These are phyloP conservation scores for Exophiala sp. DNA, from an alignment of 2,329 filamentous ascomycete species.

Conservation along the genomic window DNA sequence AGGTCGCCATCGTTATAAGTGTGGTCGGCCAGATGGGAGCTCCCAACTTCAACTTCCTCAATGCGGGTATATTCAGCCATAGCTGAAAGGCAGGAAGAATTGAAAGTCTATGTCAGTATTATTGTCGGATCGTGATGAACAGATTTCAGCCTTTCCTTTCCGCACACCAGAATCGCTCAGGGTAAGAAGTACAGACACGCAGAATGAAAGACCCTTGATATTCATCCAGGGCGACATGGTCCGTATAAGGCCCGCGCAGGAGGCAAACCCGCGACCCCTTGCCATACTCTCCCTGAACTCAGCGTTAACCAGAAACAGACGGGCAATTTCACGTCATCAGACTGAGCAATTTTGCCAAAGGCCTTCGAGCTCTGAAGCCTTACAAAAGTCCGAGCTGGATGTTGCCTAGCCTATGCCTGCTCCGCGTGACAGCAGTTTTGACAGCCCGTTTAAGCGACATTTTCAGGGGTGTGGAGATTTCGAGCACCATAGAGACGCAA, in stretches of 20 bases:
- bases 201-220: too few relatives aligned
- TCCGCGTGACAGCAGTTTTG: too few relatives aligned
- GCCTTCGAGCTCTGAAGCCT: not conserved
- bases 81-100: not conserved
- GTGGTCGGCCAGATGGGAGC: not conserved
- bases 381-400: not conserved
- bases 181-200: too few relatives aligned
- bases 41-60: not conserved
- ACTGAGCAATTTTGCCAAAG: not conserved
- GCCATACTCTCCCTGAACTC: not conserved
- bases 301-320: not conserved
- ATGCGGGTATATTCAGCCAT: not conserved
- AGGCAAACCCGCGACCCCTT: not conserved
- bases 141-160: too few relatives aligned
- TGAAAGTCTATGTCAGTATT: not conserved
- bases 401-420: not conserved
- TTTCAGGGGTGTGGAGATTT: too few relatives aligned
- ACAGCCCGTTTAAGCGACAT: too few relatives aligned
- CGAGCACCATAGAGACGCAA: too few relatives aligned
- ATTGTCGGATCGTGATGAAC: too few relatives aligned
- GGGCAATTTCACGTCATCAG: not conserved
- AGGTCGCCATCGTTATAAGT: not conserved
- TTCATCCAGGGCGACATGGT: not conserved
- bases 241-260: not conserved
- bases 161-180: too few relatives aligned